phyloP scores from a whole-genome alignment of 345 rosid genomes.

The Clausena lansium region DNA sequence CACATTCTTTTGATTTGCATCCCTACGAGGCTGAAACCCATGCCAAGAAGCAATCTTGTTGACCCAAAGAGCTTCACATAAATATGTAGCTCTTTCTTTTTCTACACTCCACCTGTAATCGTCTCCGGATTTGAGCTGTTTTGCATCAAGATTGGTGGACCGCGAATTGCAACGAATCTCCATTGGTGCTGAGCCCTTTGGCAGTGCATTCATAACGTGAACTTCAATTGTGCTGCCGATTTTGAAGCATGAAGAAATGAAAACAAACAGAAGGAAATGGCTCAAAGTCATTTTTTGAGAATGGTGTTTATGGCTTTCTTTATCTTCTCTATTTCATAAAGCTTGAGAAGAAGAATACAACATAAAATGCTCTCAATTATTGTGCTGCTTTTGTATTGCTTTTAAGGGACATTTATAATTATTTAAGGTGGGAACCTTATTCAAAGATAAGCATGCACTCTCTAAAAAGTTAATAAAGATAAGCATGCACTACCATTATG shows the following conservation, averaged over 20 bases:
- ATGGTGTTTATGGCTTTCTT: not conserved
- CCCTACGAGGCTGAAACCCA: constrained; percentile 26
- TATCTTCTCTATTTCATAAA: not conserved
- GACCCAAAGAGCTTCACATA: constrained; percentile 11
- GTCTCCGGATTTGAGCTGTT: not conserved
- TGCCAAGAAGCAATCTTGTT: constrained; percentile 14
- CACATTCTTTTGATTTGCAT: not conserved
- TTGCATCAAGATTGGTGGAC: not conserved
- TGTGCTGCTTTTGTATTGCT: not conserved
- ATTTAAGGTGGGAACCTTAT: not conserved
- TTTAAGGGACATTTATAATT: not conserved
- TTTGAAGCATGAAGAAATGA: not conserved
- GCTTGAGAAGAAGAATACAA: not conserved
- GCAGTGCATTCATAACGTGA: constrained; percentile 12
- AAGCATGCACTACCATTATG: no score
- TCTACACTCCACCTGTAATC: constrained; percentile 9
- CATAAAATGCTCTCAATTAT: not conserved
- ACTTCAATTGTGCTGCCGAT: not conserved
- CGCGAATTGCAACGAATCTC: constrained; percentile 2
- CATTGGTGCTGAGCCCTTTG: not conserved
- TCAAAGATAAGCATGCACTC: not conserved
- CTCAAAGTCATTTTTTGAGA: not conserved
- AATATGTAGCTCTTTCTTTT: not conserved
- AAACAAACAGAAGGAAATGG: not conserved
- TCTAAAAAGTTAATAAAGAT: no score